These are phyloP conservation scores for Dactylorhiza incarnata DNA, from an alignment of 106 monocot species.

Conservation along the genomic window DNA sequence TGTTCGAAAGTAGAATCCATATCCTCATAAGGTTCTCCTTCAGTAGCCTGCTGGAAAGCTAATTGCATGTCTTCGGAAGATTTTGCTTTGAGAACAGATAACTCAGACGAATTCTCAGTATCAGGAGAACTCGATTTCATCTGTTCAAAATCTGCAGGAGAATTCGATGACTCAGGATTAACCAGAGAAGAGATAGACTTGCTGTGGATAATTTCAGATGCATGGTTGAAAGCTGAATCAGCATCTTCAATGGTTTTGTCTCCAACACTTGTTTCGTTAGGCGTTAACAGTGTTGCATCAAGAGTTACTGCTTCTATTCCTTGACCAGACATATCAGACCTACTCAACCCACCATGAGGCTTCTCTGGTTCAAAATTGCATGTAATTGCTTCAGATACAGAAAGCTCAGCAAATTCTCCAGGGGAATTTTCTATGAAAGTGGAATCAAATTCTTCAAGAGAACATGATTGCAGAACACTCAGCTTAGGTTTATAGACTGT, in stretches of 20 bases:
- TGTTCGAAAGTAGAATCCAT: constrained; percentile 23
- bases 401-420: constrained; percentile 5
- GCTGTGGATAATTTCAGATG: constrained; percentile 2
- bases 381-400: constrained; percentile 7
- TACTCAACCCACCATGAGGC: not conserved
- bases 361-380: not conserved
- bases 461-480: constrained; percentile 36
- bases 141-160: not conserved
- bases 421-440: constrained; percentile 13
- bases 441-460: constrained; percentile 36
- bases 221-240: constrained; percentile 7
- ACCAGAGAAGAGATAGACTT: constrained; percentile 3
- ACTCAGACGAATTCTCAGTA: not conserved
- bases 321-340: not conserved
- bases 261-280: constrained; percentile 9
- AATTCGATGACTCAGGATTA: not conserved
- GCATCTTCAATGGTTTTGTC: constrained; percentile 23
- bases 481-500: constrained; percentile 54
- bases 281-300: not conserved
- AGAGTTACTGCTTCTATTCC: not conserved
- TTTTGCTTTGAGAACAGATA: not conserved
- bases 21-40: constrained; percentile 24
- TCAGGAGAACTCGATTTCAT: not conserved
- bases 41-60: not conserved
- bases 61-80: not conserved